Percentiles rank a stretch among this genome's conserved stretches.
Evolutionary conservation across 768 basidiomycete genomes (phyloP).

Genomic region (Phylloporus sp.): DNA sequence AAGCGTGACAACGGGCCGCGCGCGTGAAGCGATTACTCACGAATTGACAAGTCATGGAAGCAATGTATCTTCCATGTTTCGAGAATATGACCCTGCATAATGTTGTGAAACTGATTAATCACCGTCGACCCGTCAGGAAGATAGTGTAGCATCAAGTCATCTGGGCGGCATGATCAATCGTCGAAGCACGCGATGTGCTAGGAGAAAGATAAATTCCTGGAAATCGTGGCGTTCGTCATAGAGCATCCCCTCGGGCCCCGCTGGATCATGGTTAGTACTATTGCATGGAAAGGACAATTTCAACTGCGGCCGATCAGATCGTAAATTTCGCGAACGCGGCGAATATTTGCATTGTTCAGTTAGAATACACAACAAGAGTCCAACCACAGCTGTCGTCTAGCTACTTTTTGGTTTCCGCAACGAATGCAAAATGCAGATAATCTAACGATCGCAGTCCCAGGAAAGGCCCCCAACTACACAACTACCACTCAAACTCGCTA

Average conservation of each 20-base stretch:
- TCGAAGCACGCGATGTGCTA: background rate
- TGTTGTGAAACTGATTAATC: constrained; percentile 8
- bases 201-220: background rate
- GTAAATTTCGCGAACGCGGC: too few species aligned
- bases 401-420: too few species aligned
- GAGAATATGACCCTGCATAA: background rate
- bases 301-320: too few species aligned
- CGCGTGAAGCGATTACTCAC: constrained; percentile 4
- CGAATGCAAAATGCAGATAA: constrained; percentile 21
- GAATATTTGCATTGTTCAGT: too few species aligned
- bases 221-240: background rate
- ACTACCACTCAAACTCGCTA: constrained; percentile 46
- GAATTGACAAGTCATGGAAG: background rate
- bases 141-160: background rate
- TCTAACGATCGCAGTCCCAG: constrained; percentile 12
- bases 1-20: background rate
- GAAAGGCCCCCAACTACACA: constrained; percentile 1
- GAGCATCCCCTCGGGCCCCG: background rate
- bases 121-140: background rate
- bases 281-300: constrained; percentile 18
- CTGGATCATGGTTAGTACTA: constrained; percentile 10
- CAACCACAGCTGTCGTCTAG: too few species aligned
- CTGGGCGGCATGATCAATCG: too few species aligned
- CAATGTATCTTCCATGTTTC: constrained; percentile 1
- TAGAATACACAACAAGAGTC: too few species aligned